A percentile compares a stretch with the other conserved stretches of the same genome.
Evolutionary conservation across 169 alveolate species (phyloP).

Genomic region (Cryptosporidium tyzzeri): DNA sequence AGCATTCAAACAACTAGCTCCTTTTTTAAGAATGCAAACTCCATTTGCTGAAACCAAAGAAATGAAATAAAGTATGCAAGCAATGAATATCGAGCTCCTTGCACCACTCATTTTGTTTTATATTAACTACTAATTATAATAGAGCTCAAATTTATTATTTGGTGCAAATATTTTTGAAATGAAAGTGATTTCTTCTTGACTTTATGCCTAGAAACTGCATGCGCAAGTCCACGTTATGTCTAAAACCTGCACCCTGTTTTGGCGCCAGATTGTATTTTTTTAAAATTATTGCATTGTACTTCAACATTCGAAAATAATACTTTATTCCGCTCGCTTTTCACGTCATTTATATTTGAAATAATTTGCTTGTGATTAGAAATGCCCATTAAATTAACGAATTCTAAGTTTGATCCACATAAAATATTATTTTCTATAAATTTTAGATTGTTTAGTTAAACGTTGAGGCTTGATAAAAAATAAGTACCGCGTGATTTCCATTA

Average conservation of each 20-base stretch:
- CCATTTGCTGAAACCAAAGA: slow-evolving; percentile 20
- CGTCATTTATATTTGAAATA: background rate
- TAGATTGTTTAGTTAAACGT: background rate
- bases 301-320: background rate
- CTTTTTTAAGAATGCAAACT: slow-evolving; percentile 38
- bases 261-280: slow-evolving; percentile 41
- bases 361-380: background rate
- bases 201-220: slow-evolving; percentile 59
- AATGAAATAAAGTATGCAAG: slow-evolving; percentile 26
- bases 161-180: slow-evolving; percentile 59
- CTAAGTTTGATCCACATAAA: background rate
- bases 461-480: slow-evolving; percentile 23
- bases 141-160: slow-evolving; percentile 37
- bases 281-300: background rate
- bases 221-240: slow-evolving; percentile 75
- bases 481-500: slow-evolving; percentile 62
- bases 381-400: background rate
- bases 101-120: slow-evolving; percentile 60
- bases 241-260: slow-evolving; percentile 64
- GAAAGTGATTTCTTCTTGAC: slow-evolving; percentile 13
- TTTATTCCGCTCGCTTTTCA: background rate
- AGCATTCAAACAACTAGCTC: slow-evolving; percentile 13
- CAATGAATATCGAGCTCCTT: slow-evolving; percentile 66
- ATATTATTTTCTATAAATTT: background rate
- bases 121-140: background rate